Evolutionary conservation across 805 yeast genomes (phyloP).

Genomic region (Barnettozyma wickerhamii): DNA sequence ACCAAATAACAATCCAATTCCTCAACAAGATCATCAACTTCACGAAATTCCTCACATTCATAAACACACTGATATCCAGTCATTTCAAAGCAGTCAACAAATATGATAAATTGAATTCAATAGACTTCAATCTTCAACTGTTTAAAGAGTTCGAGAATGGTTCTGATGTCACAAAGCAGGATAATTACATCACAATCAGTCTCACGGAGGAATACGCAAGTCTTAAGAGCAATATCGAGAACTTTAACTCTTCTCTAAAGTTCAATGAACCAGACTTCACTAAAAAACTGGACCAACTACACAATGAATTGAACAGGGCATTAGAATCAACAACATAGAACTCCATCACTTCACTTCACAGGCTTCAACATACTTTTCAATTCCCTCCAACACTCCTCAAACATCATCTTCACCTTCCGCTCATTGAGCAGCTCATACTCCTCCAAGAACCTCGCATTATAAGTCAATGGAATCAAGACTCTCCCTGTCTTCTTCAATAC

Average conservation of each 20-base stretch:
- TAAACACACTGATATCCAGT: not conserved
- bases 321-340: no score
- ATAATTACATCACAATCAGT: conserved; percentile 6
- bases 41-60: not conserved
- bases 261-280: not conserved
- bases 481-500: no score
- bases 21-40: conserved; percentile 3
- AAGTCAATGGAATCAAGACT: no score
- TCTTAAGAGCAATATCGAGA: conserved; percentile 4
- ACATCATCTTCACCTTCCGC: no score
- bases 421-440: no score
- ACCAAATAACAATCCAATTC: not conserved
- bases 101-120: conserved; percentile 7
- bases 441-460: no score
- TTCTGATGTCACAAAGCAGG: not conserved
- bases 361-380: no score
- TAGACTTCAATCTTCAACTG: conserved; percentile 4
- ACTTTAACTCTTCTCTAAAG: not conserved
- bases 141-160: conserved; percentile 10
- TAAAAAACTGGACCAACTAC: not conserved
- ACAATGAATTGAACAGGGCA: no score
- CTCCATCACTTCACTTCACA: no score
- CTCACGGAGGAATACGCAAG: conserved; percentile 8
- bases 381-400: no score
- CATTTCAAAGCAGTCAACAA: conserved; percentile 4